Base-by-base conservation (phyloP, 441 rosid species). In the Bocquillonia castaneifolia region DNA sequence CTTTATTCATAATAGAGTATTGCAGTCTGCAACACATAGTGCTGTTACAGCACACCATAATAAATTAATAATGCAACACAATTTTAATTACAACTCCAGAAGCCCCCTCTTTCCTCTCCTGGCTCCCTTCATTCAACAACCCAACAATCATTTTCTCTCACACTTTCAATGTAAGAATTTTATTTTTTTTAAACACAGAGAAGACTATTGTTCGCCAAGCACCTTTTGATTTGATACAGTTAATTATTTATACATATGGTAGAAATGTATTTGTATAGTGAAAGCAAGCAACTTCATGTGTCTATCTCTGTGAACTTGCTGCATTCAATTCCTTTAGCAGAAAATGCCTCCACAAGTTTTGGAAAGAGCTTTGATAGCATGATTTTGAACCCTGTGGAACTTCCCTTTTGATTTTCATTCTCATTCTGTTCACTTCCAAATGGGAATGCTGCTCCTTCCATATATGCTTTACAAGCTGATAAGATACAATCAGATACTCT, bases 341-440 rank as follows among this genome's bases (percentile, higher is more conserved):
- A 79, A 84, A 93, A 88, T 44, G 95, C 89, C 63, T 85, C 88
- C 42, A 80, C 76, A 6, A 93, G 95, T 77, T 85, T 91, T 37
- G 92, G 88, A 58, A 72, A 86, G 69, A 93, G 83, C 86, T 93
- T 93, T 54, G 83, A 66, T 3, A 93, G 93, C 95, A 91, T 93
- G 78, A 93, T 86, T 82, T 88, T 89, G 89, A 93, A 93, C 22
- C 99, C 96, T 0, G 83, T 79, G n/a, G 97, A 89, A 72, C 83
- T 80, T 36, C 84, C 81, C 68, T 77, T 76, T 34, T 79, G 76
- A 55, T 66, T 74, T 77, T 70, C 90, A 9, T 63, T 57, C 65
- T 22, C 76, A 20, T 59, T 69, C 29, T 68, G 77, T 22, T 45
- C 77, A 31, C 59, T 6, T 22, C 59, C 78, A 5, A 42, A 67